These are phyloP conservation scores for Sherardia arvensis DNA, from an alignment of 257 asterid species.

Conservation along the genomic window DNA sequence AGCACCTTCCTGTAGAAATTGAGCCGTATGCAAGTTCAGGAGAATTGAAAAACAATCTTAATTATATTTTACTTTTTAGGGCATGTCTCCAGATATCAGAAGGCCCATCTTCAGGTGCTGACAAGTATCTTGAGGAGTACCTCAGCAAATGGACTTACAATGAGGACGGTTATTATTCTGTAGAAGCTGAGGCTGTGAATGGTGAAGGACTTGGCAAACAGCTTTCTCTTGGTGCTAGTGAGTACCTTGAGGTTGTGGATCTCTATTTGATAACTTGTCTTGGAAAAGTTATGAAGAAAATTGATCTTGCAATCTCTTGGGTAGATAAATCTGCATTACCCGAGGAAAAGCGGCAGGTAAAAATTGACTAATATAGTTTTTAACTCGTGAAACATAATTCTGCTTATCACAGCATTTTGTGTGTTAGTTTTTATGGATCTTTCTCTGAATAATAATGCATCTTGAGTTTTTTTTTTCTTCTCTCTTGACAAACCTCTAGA, in stretches of 20 bases:
- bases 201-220: constrained; percentile 24
- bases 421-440: not conserved
- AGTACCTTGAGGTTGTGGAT: constrained; percentile 67
- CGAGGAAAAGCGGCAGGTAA: constrained; percentile 71
- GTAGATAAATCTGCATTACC: constrained; percentile 67
- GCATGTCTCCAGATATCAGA: constrained; percentile 57
- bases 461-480: not conserved
- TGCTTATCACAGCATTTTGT: not conserved
- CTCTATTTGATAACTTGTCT: constrained; percentile 61
- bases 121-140: constrained; percentile 61
- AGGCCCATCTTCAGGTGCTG: constrained; percentile 34
- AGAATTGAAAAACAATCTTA: not conserved
- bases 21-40: not conserved
- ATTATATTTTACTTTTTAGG: constrained; percentile 22
- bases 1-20: not conserved
- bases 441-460: not conserved
- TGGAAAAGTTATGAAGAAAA: constrained; percentile 32
- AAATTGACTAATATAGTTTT: not conserved
- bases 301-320: constrained; percentile 70
- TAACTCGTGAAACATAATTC: not conserved
- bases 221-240: constrained; percentile 37
- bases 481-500: not conserved
- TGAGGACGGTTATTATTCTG: constrained; percentile 32
- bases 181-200: constrained; percentile 21
- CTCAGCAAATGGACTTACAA: constrained; percentile 49